Percentiles rank a stretch among this genome's conserved stretches.
phyloP scores from a whole-genome alignment of 495 filamentous ascomycete genomes.

The Astrothelium macrocarpum region DNA sequence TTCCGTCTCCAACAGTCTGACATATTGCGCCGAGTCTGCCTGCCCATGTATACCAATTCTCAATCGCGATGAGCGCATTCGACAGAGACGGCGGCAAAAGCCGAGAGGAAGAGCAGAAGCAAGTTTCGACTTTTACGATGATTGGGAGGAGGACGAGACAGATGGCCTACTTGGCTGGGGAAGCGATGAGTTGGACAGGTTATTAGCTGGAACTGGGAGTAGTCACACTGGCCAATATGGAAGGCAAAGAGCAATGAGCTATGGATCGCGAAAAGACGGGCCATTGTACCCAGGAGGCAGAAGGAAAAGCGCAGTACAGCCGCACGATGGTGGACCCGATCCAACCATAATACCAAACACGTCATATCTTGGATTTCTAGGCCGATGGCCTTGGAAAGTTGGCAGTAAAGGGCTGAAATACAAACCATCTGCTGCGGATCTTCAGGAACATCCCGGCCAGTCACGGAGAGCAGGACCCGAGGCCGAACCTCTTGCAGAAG shows the following conservation, averaged over 20 bases:
- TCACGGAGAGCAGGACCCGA: slow-evolving; percentile 42
- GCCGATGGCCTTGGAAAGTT: slow-evolving; percentile 73
- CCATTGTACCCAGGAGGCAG: slow-evolving; percentile 27
- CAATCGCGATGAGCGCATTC: slow-evolving; percentile 58
- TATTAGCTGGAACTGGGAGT: slow-evolving; percentile 63
- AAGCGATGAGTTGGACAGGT: slow-evolving; percentile 77
- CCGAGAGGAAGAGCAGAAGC: slow-evolving; percentile 60
- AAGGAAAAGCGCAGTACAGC: slow-evolving; percentile 55
- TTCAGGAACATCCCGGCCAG: slow-evolving; percentile 74
- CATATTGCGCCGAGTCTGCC: slow-evolving; percentile 52
- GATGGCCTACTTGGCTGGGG: slow-evolving; percentile 59
- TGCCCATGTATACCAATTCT: slow-evolving; percentile 55
- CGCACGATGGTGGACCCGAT: slow-evolving; percentile 54
- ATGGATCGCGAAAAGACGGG: slow-evolving; percentile 54
- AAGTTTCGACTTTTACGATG: slow-evolving; percentile 96
- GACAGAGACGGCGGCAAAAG: slow-evolving; percentile 44
- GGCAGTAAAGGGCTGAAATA: slow-evolving; percentile 73
- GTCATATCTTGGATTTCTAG: slow-evolving; percentile 75
- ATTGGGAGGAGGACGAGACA: slow-evolving; percentile 76
- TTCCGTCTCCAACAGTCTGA: slow-evolving; percentile 53
- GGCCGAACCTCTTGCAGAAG: slow-evolving; percentile 62
- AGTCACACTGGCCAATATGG: slow-evolving; percentile 55
- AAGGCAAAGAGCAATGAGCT: slow-evolving; percentile 76
- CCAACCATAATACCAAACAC: slow-evolving; percentile 87
- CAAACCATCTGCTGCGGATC: slow-evolving; percentile 79